phyloP scores from a whole-genome alignment of 352 stramenopile species.

The Phytophthora crassamura region DNA sequence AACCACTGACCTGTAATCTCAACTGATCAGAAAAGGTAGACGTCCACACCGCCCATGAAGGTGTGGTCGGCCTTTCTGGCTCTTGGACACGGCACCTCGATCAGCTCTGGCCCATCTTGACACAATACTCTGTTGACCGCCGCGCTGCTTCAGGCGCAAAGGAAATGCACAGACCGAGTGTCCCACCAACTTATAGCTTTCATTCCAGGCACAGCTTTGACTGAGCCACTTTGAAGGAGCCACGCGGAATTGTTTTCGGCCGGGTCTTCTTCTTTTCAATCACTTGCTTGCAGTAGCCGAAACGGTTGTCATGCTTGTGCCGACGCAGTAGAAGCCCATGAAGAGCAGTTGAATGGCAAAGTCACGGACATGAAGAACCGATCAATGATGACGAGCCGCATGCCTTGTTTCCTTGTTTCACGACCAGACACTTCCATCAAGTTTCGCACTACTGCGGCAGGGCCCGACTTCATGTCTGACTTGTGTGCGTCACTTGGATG shows the following conservation, averaged over 20 bases:
- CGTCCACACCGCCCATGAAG: too few relatives aligned
- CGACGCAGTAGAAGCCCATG: constrained; percentile 19
- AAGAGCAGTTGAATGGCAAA: constrained; percentile 18
- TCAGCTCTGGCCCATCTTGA: background rate
- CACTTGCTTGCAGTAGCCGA: constrained; percentile 21
- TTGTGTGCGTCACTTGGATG: constrained; percentile 5
- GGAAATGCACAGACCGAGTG: constrained; percentile 8
- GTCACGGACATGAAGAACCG: constrained; percentile 24
- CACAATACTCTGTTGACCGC: constrained; percentile 7
- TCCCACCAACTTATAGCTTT: constrained; percentile 20
- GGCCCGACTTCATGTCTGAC: constrained; percentile 5
- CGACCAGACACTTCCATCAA: background rate
- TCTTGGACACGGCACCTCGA: background rate
- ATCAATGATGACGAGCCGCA: constrained; percentile 16
- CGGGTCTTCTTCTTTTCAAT: constrained; percentile 19
- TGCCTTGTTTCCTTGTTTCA: background rate
- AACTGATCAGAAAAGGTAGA: too few relatives aligned
- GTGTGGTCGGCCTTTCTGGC: too few relatives aligned
- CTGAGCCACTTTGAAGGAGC: constrained; percentile 1
- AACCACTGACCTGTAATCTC: too few relatives aligned
- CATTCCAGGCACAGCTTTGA: constrained; percentile 12
- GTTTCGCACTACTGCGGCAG: constrained; percentile 6
- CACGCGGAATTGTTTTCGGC: background rate
- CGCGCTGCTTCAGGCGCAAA: constrained; percentile 4
- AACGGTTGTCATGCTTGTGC: constrained; percentile 21